Evolutionary conservation across 139 green algal species (phyloP), one percentile per base, ranked within the genome.

Genomic region (Coccomyxa sp.): DNA sequence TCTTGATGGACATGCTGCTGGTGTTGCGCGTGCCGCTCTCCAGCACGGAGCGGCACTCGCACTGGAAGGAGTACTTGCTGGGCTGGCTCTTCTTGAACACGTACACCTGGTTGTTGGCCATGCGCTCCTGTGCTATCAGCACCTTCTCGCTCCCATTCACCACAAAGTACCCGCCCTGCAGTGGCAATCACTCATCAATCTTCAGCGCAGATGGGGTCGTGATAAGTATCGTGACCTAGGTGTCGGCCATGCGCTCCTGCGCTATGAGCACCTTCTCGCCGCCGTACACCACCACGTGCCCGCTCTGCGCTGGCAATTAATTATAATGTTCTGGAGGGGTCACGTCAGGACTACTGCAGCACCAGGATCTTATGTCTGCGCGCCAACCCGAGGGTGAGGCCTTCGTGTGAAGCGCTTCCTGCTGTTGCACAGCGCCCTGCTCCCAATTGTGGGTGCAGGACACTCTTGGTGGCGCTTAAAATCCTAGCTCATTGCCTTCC

Each of bases 141-240:
- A 99, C 97, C 89, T 99, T 99, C 86, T 99, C 97, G 40, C 82
- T 94, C 76, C 97, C 97, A 79, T 99, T 99, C 79, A 99, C 96
- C 34, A 99, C 86, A 81, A 99, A 99, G 90, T 99, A 99, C 38
- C 97, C 97, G 39, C 96, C 96, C 83, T 93, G 84, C 70, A 64
- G 5, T 76, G 4, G 71, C 71, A 76, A 40, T 36, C 74, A 33
- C 36, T 68, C 27, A 39, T 9, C 31, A 39, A 24, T 35, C 12
- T 71, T 34, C 14, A 16, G 14, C 12, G 44, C 44, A 16, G 14
- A 12, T 29, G 14, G 14, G 44, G 16, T 12, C 44, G 12, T 16
- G 16, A 58, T 16, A 58, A 58, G 44, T 12, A 58, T 16, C 44
- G 44, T 16, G 16, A 99, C 95, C 76, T 98, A 92, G 89, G 99